Percentiles rank a stretch among this genome's conserved stretches.
These are phyloP conservation scores for Diplodia seriata DNA, from an alignment of 2,329 filamentous ascomycete genomes.

Conservation along the genomic window DNA sequence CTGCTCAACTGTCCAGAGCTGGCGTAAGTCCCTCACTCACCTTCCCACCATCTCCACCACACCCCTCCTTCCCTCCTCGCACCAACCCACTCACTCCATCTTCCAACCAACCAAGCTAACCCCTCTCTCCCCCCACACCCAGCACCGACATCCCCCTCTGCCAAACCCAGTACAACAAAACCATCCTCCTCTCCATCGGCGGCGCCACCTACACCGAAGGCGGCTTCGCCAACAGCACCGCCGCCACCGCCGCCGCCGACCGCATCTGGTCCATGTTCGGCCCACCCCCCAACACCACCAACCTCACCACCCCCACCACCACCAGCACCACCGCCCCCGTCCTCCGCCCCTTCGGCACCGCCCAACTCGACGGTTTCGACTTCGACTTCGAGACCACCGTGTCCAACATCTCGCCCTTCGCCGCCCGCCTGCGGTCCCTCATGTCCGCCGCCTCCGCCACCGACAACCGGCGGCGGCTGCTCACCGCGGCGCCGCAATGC, in stretches of 20 bases:
- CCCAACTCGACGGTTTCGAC: conserved; percentile 76
- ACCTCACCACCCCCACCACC: neutral
- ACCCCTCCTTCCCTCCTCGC: too few species aligned
- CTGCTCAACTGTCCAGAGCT: conserved; percentile 69
- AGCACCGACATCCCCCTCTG: conserved; percentile 62
- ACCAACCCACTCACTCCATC: too few species aligned
- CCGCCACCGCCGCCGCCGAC: conserved; percentile 58
- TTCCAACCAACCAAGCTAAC: neutral
- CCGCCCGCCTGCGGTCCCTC: conserved; percentile 60
- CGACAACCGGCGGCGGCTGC: conserved; percentile 59
- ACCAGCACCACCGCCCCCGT: conserved; percentile 49
- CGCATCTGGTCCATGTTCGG: conserved; percentile 76
- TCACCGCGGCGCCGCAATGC: conserved; percentile 73
- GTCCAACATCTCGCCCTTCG: conserved; percentile 68
- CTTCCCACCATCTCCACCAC: neutral
- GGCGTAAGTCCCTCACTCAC: conserved; percentile 56
- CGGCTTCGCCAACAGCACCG: conserved; percentile 58
- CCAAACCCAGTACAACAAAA: conserved; percentile 69
- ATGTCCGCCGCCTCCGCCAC: conserved; percentile 59
- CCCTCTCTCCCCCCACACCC: conserved; percentile 7
- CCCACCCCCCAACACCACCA: conserved; percentile 53
- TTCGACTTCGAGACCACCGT: conserved; percentile 73
- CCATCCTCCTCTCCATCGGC: conserved; percentile 74
- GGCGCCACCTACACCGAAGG: conserved; percentile 74
- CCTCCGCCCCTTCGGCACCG: conserved; percentile 70